phyloP scores from a whole-genome alignment of 176 grass and related monocot genomes.

The Chloris gayana region DNA sequence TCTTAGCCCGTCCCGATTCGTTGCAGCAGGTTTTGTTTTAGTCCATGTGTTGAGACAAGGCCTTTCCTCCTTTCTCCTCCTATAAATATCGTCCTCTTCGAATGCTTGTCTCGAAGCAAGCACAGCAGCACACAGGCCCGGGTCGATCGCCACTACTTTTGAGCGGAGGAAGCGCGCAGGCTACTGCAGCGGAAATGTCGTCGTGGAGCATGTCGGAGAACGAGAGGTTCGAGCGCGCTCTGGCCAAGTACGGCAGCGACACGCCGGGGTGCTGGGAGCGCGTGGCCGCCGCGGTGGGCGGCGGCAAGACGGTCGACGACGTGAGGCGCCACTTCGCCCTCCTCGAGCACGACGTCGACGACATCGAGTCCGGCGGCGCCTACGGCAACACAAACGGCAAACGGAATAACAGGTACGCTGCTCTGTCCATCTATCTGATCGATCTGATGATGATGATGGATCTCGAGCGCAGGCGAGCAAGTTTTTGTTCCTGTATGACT shows the following conservation, averaged over 20 bases:
- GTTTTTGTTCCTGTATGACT: not conserved
- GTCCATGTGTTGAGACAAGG: constrained; percentile 26
- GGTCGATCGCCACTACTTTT: not conserved
- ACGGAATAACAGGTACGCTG: not conserved
- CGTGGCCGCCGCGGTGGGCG: constrained; percentile 56
- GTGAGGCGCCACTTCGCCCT: constrained; percentile 49
- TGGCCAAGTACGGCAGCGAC: constrained; percentile 51
- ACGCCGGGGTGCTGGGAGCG: constrained; percentile 52
- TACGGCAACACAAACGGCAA: not conserved
- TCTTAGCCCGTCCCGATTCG: constrained; percentile 9
- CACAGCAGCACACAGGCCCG: not conserved
- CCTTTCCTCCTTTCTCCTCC: not conserved
- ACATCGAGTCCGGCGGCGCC: constrained; percentile 39
- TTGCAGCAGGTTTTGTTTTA: constrained; percentile 22
- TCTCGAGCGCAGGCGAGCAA: not conserved
- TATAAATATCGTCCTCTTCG: constrained; percentile 33
- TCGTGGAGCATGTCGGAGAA: constrained; percentile 58
- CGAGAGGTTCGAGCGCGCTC: constrained; percentile 61
- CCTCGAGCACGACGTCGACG: constrained; percentile 41
- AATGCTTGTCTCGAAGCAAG: constrained; percentile 17
- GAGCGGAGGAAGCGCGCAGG: not conserved
- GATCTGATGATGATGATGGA: not conserved
- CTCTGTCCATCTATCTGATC: not conserved
- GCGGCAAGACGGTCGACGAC: constrained; percentile 66
- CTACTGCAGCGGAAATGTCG: not conserved